Base-by-base conservation (phyloP, 345 rosid genomes). In the Bruguiera parviflora region DNA sequence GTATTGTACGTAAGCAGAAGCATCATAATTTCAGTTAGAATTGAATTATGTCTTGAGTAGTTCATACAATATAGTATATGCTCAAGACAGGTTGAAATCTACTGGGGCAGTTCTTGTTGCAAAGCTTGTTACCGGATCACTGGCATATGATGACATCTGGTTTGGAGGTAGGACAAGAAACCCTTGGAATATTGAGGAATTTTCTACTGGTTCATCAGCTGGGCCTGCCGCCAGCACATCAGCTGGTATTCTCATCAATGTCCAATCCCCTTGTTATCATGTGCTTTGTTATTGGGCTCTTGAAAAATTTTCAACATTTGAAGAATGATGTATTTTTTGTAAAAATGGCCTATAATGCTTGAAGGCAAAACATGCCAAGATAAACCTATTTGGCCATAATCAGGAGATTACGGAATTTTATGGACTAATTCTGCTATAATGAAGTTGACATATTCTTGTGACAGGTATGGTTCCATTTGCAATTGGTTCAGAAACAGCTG, bases 151-250 rank as follows among this genome's bases (percentile, higher is more conserved):
- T 81, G 98, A 92, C 70, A 89, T 92, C 62, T 90, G 96, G 98
- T 90, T 87, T 59, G 93, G 89, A 5, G 96, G 96, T 52, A 81
- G 90, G 80, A 90, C 96, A 5, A 88, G 90, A 67, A 92, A 92
- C 70, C 98, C 98, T 19, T 92, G 98, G 96, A 92, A 90, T 71
- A 88, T 92, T 10, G 92, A 87, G 79, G 96, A 92, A 65, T 92
- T 92, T 72, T 73, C 93, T 33, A 92, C 98, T 0, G 96, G 96
- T 32, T 88, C 98, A 53, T 92, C 96, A 31, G 96, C 92, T 73
- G 96, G 98, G 66, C 92, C 97, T 19, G 97, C 93, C 72, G 90
- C 97, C n/a, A 83, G 89, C 77, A 88, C 92, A 56, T 85, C 93
- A 0, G 93, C 97, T 62, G 97, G 97, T 90, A 80, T 71, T 71